Evolutionary conservation across 2,329 filamentous ascomycete genomes (phyloP), one percentile per base, ranked within the genome.

Genomic region (Aspergillus viridinutans): DNA sequence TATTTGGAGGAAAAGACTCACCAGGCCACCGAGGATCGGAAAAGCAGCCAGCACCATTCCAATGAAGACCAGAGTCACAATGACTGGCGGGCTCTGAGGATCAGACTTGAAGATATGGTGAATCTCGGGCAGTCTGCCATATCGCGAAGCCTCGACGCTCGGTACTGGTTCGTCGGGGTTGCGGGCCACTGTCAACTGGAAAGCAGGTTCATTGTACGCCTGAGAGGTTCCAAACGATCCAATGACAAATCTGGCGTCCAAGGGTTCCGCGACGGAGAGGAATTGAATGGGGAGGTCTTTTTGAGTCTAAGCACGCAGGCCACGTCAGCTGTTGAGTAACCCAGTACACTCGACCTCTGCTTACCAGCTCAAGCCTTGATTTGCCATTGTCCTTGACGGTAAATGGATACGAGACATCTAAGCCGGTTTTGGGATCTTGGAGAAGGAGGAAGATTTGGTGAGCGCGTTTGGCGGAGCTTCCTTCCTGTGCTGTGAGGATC

Each of bases 371-470:
- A 32, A 96, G 81, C 55, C 86, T 87, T 23, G 85, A 91, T 78
- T 96, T 96, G 64, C 94, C 94, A 67, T 82, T 91, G 9, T 94
- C 90, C 79, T 96, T 96, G 50, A 96, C 79, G 10, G 79, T 87
- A 66, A 99, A 82, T 1, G 92, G 86, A 68, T 93, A 96, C 1
- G 92, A 92, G 25, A 92, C 87, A 74, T 97, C 92, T 49, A 99
- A 80, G 38, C 90, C 90, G 10, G 86, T 87, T 12, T 81, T 78
- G 10, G 82, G 78, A 66, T 97, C 92, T 66, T 85, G 87, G 57
- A 99, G 76, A 17, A 94, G 82, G 54, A 99, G 81, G 79, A 97
- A 97, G 5, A 92, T 92, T 77, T 99, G 94, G 76, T 99, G 94
- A 66, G 94, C 91, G 63, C 90, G 86, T 81, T 92, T 93, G 49